Base-by-base conservation (phyloP, 306 rosid species). In the Ammopiptanthus mongolicus region DNA sequence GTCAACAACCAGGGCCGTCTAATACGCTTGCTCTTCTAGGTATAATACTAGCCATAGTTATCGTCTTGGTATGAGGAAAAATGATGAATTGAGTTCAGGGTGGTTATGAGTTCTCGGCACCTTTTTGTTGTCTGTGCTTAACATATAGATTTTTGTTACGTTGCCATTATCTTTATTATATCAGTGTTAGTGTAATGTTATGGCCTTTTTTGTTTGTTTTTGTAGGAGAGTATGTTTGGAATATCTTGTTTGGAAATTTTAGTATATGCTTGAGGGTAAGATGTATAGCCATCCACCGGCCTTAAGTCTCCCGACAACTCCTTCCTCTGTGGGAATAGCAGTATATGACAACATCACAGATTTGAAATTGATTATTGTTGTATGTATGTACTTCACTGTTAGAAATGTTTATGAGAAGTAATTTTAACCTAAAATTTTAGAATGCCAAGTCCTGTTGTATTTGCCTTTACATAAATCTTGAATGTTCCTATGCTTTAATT, bases 1-100 rank as follows among this genome's bases (percentile, higher is more conserved):
- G 84, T 51, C 79, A 82, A 31, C 89, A 82, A 61, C 48, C 91
- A 0, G 89, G 79, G 80, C 72, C 94, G 4, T 84, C 97, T 29
- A 87, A 78, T 47, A 42, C 69, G 1, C 93, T 95, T 80, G 97
- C 99, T 34, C 97, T 95, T 71, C 88, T 88, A 42, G 99, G 99
- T 95, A 78, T 29, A 6, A 13, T 18, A 34, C 31, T 15, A 44
- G 50, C 3, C 34, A 0, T 66, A 12, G 66, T 69, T 71, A 47
- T 46, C 17, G 10, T 47, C 21, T 33, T 36, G 25, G 57, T 65
- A 0, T 66, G 21, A 28, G n/a, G 42, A 0, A 48, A 34, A 18
- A 13, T 19, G 23, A n/a, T 50, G 15, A 56, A 31, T 44, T 52
- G 8, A 31, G 10, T 44, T 69, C 14, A 6, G 17, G 75, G 42